phyloP scores from a whole-genome alignment of 192 early-diverging fungal species.

The Coemansia sp. region DNA sequence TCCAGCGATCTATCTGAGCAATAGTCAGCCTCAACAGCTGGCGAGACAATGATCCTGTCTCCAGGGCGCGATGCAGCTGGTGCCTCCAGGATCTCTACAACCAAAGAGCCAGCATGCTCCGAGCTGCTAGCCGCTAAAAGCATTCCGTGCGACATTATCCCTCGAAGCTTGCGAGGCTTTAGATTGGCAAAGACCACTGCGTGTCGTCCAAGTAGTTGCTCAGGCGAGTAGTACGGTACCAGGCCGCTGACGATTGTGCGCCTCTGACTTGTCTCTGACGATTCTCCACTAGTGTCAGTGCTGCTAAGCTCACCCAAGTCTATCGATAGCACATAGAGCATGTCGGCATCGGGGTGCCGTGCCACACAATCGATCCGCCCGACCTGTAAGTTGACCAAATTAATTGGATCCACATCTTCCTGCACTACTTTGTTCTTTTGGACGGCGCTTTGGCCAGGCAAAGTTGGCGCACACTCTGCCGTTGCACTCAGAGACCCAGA shows the following conservation, averaged over 20 bases:
- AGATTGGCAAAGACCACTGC: constrained; percentile 41
- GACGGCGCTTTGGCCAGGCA: neutral
- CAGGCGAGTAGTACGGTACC: constrained; percentile 28
- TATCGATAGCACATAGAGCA: constrained; percentile 30
- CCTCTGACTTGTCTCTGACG: neutral
- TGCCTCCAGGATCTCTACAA: constrained; percentile 38
- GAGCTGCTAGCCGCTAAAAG: constrained; percentile 29
- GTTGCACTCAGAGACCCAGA: neutral
- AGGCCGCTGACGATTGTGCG: constrained; percentile 41
- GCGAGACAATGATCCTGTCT: constrained; percentile 6
- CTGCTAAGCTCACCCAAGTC: constrained; percentile 21
- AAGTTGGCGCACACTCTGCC: neutral
- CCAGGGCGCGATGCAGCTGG: constrained; percentile 17
- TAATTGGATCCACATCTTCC: constrained; percentile 16
- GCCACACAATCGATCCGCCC: constrained; percentile 19
- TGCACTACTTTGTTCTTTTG: neutral
- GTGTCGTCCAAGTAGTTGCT: constrained; percentile 21
- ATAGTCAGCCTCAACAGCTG: neutral
- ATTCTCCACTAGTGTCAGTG: neutral
- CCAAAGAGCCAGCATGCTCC: neutral
- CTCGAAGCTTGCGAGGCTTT: constrained; percentile 38
- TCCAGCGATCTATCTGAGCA: neutral
- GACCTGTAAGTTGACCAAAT: constrained; percentile 26
- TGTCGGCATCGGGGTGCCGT: constrained; percentile 28
- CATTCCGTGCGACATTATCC: constrained; percentile 40